phyloP scores from a whole-genome alignment of 2,329 filamentous ascomycete species.

The Fusarium succisae region DNA sequence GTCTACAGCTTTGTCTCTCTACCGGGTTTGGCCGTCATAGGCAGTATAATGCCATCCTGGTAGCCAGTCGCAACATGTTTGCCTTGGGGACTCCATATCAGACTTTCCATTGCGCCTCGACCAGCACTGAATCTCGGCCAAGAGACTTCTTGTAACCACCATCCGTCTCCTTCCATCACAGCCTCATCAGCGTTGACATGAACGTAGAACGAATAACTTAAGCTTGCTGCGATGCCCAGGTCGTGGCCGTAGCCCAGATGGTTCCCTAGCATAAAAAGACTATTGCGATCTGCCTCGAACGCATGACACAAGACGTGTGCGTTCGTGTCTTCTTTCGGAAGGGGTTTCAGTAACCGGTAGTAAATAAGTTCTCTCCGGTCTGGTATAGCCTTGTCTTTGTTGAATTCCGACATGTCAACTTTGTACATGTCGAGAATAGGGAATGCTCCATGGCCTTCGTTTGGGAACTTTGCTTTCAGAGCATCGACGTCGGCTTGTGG shows the following conservation, averaged over 20 bases:
- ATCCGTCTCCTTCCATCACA: slow-evolving; percentile 57
- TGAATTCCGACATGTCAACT: slow-evolving; percentile 61
- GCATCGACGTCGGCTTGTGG: slow-evolving; percentile 58
- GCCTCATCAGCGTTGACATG: slow-evolving; percentile 60
- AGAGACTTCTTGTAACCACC: slow-evolving; percentile 64
- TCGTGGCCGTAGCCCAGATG: slow-evolving; percentile 57
- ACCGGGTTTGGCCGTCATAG: slow-evolving; percentile 9
- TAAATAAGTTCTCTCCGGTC: slow-evolving; percentile 60
- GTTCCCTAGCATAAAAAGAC: slow-evolving; percentile 61
- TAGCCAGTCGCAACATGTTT: slow-evolving; percentile 64
- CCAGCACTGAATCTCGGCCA: slow-evolving; percentile 60
- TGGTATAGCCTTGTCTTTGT: slow-evolving; percentile 52
- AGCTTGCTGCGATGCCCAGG: slow-evolving; percentile 54
- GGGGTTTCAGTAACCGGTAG: slow-evolving; percentile 58
- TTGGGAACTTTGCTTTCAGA: slow-evolving; percentile 49
- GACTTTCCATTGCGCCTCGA: slow-evolving; percentile 57
- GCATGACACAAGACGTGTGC: slow-evolving; percentile 60
- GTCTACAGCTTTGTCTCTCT: slow-evolving; percentile 17
- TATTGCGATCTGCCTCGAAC: slow-evolving; percentile 63
- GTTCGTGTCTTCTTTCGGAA: slow-evolving; percentile 53
- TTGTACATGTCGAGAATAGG: slow-evolving; percentile 64
- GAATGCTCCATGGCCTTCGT: slow-evolving; percentile 54
- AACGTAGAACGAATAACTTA: slow-evolving; percentile 63
- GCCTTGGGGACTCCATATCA: slow-evolving; percentile 64
- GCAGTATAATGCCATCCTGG: slow-evolving; percentile 60